Evolutionary conservation across 2,329 filamentous ascomycete genomes (phyloP).

Genomic region (Trichoderma harzianum): DNA sequence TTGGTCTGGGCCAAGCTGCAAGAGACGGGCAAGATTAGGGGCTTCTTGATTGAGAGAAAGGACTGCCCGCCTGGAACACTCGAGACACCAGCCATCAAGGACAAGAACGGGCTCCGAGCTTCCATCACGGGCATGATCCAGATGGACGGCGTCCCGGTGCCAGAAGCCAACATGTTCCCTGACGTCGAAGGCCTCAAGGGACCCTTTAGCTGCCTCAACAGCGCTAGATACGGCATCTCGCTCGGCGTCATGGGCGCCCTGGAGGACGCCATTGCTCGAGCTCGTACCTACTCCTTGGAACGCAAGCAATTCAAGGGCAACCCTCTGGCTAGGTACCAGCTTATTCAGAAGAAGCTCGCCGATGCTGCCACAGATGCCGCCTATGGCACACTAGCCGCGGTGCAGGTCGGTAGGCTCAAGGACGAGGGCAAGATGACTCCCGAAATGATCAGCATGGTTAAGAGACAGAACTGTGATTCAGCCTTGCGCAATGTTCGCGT

Average conservation of each 20-base stretch:
- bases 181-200: slow-evolving; percentile 81
- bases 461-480: slow-evolving; percentile 94
- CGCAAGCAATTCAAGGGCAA: slow-evolving; percentile 95
- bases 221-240: slow-evolving; percentile 87
- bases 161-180: slow-evolving; percentile 90
- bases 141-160: slow-evolving; percentile 84
- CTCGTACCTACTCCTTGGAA: slow-evolving; percentile 85
- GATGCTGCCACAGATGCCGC: slow-evolving; percentile 89
- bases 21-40: slow-evolving; percentile 88
- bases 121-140: slow-evolving; percentile 98
- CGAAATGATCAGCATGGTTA: slow-evolving; percentile 97
- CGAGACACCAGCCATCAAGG: slow-evolving; percentile 86
- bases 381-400: slow-evolving; percentile 83
- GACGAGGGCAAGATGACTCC: slow-evolving; percentile 83
- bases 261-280: slow-evolving; percentile 81
- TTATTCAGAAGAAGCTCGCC: slow-evolving; percentile 95
- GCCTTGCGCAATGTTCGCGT: slow-evolving; percentile 75
- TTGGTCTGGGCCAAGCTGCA: slow-evolving; percentile 92
- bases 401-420: slow-evolving; percentile 90
- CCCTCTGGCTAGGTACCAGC: slow-evolving; percentile 90
- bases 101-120: slow-evolving; percentile 91
- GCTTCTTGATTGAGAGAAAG: slow-evolving; percentile 83
- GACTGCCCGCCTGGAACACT: slow-evolving; percentile 84
- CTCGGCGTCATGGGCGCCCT: slow-evolving; percentile 91
- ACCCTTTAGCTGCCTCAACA: slow-evolving; percentile 93